These are phyloP conservation scores for Bryum argenteum DNA, from an alignment of 225 moss, liverwort and hornwort genomes.

Conservation along the genomic window DNA sequence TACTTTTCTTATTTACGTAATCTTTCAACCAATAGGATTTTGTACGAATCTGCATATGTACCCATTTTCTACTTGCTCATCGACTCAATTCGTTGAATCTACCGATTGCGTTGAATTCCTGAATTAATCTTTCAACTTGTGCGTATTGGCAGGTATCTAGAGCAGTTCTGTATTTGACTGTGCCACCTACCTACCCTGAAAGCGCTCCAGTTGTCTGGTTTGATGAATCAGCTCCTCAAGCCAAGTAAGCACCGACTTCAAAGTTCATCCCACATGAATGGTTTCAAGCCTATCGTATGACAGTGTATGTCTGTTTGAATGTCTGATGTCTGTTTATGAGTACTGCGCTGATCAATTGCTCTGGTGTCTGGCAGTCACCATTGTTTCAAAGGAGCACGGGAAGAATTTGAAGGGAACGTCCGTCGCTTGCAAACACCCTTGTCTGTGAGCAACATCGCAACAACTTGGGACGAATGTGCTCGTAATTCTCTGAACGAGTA, in stretches of 20 bases:
- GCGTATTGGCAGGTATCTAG: conserved; percentile 57
- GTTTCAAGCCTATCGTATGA: too few relatives aligned
- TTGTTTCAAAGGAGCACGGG: conserved; percentile 44
- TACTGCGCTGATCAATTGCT: conserved; percentile 24
- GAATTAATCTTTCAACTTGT: conserved; percentile 10
- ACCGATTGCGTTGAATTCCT: neutral
- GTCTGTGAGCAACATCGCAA: conserved; percentile 65
- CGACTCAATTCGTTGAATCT: too few relatives aligned
- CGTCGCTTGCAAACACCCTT: conserved; percentile 64
- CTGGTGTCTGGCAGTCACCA: conserved; percentile 43
- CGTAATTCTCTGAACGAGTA: conserved; percentile 72
- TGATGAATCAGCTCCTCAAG: conserved; percentile 66
- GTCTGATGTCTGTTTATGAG: neutral
- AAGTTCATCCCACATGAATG: too few relatives aligned
- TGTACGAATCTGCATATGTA: too few relatives aligned
- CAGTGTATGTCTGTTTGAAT: too few relatives aligned
- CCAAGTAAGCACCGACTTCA: conserved; percentile 50
- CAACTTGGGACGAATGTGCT: conserved; percentile 83
- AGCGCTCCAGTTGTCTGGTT: conserved; percentile 72
- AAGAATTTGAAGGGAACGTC: conserved; percentile 46
- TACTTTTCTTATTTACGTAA: too few relatives aligned
- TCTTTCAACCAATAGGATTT: too few relatives aligned
- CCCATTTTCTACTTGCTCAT: too few relatives aligned
- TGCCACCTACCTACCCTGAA: conserved; percentile 85
- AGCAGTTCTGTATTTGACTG: conserved; percentile 70